Percentiles rank a stretch among this genome's conserved stretches.
These are phyloP conservation scores for Colletotrichum sp. DNA, from an alignment of 2,329 filamentous ascomycete species.

Conservation along the genomic window DNA sequence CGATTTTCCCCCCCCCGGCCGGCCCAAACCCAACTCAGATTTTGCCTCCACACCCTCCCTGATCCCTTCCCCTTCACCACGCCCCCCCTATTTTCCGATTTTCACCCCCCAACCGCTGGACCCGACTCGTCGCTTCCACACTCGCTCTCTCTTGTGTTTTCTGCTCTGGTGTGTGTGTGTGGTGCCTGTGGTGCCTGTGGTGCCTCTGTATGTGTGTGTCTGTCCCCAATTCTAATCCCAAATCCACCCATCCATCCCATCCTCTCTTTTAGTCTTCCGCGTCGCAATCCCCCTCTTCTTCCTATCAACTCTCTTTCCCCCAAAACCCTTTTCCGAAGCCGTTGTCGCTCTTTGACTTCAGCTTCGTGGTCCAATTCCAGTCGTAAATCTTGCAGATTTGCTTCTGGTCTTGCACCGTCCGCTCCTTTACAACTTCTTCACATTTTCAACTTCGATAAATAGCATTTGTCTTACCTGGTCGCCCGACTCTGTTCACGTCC, in stretches of 20 bases:
- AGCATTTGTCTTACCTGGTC: slow-evolving; percentile 28
- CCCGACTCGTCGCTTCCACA: slow-evolving; percentile 20
- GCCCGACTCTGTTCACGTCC: slow-evolving; percentile 7
- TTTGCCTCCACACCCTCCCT: slow-evolving; percentile 11
- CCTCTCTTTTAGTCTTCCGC: slow-evolving; percentile 22
- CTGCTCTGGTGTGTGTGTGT: neutral
- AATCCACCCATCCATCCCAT: slow-evolving; percentile 21
- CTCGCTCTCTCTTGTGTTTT: neutral
- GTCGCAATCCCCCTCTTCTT: slow-evolving; percentile 27
- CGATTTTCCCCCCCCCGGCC: neutral
- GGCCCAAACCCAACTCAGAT: slow-evolving; percentile 14
- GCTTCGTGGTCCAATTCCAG: slow-evolving; percentile 61
- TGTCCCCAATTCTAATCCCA: slow-evolving; percentile 22
- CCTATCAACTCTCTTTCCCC: slow-evolving; percentile 34
- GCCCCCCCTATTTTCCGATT: neutral
- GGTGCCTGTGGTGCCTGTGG: neutral
- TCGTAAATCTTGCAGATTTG: slow-evolving; percentile 54
- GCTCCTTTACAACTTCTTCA: slow-evolving; percentile 27
- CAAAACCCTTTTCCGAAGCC: slow-evolving; percentile 27
- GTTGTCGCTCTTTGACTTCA: slow-evolving; percentile 25
- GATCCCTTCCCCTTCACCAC: neutral
- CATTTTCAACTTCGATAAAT: slow-evolving; percentile 21
- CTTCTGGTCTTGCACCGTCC: slow-evolving; percentile 54
- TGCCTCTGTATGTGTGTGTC: slow-evolving; percentile 1
- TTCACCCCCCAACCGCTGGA: slow-evolving; percentile 13